Evolutionary conservation across 2,329 filamentous ascomycete species (phyloP), one percentile per base, ranked within the genome.

Genomic region (Biscogniauxia marginata): DNA sequence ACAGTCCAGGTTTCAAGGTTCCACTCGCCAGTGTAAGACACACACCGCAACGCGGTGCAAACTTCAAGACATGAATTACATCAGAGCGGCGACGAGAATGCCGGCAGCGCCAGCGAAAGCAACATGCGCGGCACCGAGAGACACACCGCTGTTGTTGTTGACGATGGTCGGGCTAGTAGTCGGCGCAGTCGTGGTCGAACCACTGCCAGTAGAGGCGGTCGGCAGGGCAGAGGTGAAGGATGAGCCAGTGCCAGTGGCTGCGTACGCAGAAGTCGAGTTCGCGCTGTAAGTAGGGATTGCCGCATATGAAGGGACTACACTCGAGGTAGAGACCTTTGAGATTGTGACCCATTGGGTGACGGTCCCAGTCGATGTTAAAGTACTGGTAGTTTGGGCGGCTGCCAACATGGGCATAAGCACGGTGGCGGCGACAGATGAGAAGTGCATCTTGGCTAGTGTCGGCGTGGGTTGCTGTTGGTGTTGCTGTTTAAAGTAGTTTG

Each of bases 401-500:
- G 80, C 83, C 66, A 84, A 69, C 52, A 82, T 74, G 65, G 83
- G 82, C 67, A 86, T 75, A 60, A 80, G 67, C 59, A 75, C 69
- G 58, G 78, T 77, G 58, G 80, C 69, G 66, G 79, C 56, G 58
- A 84, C 65, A 24, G 77, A 70, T 48, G 72, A 70, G 64, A 80
- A 63, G 59, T 75, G 76, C 77, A 80, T 80, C 50, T 65, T 64
- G 65, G 57, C 55, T 43, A 30, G 22, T 23, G n/a, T 16, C 45
- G 23, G 7, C 4, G 11, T 46, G 23, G 53, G 54, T 23, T 44
- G n/a, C 21, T 45, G 44, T 59, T 39, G 24, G 47, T 43, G 30
- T 53, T 21, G 25, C 57, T n/a, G n/a, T 55, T 49, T 21, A 53
- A 47, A 46, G 46, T 20, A 19, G 47, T 46, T 3, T 43, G 52